A percentile compares a stretch with the other conserved stretches of the same genome.
Evolutionary conservation across 179 eudicot genomes (phyloP).

Genomic region (Silene coronaria): DNA sequence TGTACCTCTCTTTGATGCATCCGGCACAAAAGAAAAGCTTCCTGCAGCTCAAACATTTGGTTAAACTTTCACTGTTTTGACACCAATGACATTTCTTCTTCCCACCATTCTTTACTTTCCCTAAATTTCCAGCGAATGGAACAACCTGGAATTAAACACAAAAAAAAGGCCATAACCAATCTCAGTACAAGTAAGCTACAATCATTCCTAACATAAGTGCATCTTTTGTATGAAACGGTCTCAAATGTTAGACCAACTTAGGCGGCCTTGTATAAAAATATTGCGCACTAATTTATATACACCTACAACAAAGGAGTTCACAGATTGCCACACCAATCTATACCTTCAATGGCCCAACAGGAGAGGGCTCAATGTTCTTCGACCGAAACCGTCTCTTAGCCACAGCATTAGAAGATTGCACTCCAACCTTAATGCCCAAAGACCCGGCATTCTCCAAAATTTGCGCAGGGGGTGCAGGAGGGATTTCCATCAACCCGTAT

Average conservation of each 20-base stretch:
- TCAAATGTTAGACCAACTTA: too few species aligned
- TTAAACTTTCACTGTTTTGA: conserved; percentile 36
- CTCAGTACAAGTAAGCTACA: conserved; percentile 18
- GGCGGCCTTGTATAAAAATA: too few species aligned
- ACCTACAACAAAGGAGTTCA: not conserved
- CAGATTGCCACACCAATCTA: not conserved
- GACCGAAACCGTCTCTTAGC: conserved; percentile 61
- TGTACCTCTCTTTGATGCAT: conserved; percentile 73
- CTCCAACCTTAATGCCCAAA: conserved; percentile 58
- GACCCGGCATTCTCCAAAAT: conserved; percentile 32
- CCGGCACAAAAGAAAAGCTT: conserved; percentile 61
- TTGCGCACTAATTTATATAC: too few species aligned
- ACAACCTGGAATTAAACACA: conserved; percentile 30
- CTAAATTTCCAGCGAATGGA: conserved; percentile 41
- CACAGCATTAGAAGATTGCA: conserved; percentile 21
- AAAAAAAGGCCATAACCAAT: conserved; percentile 25
- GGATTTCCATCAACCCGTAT: conserved; percentile 70
- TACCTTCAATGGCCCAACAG: conserved; percentile 67
- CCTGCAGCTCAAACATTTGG: conserved; percentile 63
- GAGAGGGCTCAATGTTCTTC: conserved; percentile 65
- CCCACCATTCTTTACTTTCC: conserved; percentile 35
- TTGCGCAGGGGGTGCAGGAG: conserved; percentile 39
- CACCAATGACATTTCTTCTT: conserved; percentile 88
- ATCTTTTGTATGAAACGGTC: too few species aligned
- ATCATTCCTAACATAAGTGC: conserved; percentile 1